phyloP scores from a whole-genome alignment of 1,284 basidiomycete species.

The Ustilago tritici region DNA sequence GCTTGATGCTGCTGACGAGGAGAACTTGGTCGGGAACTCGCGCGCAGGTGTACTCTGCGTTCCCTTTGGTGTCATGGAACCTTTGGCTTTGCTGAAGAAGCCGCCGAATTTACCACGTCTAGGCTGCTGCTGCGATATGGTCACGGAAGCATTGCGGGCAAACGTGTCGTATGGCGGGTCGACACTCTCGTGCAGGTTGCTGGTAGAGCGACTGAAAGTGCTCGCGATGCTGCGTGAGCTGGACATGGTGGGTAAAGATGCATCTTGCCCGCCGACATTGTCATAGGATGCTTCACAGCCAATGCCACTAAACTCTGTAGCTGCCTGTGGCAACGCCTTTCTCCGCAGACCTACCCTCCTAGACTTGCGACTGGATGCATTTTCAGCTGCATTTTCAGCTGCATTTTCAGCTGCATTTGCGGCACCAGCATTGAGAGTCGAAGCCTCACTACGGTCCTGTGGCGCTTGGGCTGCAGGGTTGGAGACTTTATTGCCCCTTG shows the following conservation, averaged over 20 bases:
- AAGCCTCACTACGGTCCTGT: not conserved
- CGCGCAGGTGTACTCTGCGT: constrained; percentile 14
- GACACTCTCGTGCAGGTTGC: constrained; percentile 18
- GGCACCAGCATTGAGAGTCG: not conserved
- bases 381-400: no score
- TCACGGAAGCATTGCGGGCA: not conserved
- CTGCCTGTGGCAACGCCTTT: not conserved
- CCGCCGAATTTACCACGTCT: constrained; percentile 26
- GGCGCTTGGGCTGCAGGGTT: not conserved
- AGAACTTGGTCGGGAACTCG: not conserved
- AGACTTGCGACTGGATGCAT: not conserved
- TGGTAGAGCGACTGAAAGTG: constrained; percentile 37
- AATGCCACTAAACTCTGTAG: not conserved
- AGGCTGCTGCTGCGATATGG: constrained; percentile 9
- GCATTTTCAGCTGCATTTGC: not conserved
- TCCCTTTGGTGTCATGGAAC: constrained; percentile 23
- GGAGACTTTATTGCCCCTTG: not conserved
- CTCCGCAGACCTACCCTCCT: not conserved
- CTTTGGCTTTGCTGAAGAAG: constrained; percentile 33
- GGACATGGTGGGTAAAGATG: constrained; percentile 11
- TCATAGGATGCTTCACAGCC: not conserved
- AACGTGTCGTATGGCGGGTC: constrained; percentile 9
- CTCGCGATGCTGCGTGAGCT: constrained; percentile 32
- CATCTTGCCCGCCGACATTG: constrained; percentile 7
- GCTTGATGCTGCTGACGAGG: constrained; percentile 6